Conservation (phyloP, 2,329 filamentous ascomycete genomes). For the Aschersonia sp. region DNA sequence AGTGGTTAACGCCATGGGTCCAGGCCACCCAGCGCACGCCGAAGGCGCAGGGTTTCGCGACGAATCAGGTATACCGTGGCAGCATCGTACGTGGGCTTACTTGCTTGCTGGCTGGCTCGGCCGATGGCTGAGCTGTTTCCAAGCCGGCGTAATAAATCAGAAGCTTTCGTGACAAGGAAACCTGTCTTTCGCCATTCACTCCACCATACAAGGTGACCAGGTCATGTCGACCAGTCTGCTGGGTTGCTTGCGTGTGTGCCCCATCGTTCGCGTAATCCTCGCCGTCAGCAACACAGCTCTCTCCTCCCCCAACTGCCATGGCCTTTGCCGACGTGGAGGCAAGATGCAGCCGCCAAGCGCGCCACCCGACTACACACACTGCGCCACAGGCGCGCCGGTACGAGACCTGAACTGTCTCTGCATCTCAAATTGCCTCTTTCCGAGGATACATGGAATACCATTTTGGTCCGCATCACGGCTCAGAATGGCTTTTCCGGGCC, state of each 20-base stretch:
- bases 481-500: background rate
- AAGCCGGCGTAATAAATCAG: background rate
- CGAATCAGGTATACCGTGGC: too few species aligned
- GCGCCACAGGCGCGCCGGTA: too few species aligned
- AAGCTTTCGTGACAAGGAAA: background rate
- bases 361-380: too few species aligned
- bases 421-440: background rate
- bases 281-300: too few species aligned
- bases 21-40: too few species aligned
- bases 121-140: background rate
- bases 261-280: too few species aligned
- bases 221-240: background rate
- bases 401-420: background rate
- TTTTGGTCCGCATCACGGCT: background rate
- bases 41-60: too few species aligned
- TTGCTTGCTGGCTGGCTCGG: background rate
- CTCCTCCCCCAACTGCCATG: too few species aligned
- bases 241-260: background rate
- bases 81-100: too few species aligned
- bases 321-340: too few species aligned
- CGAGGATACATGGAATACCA: background rate
- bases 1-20: too few species aligned
- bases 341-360: too few species aligned
- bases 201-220: background rate
- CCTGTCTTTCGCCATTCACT: background rate